phyloP scores from a whole-genome alignment of 257 asterid genomes.

The Fraxinus quadrangulata region DNA sequence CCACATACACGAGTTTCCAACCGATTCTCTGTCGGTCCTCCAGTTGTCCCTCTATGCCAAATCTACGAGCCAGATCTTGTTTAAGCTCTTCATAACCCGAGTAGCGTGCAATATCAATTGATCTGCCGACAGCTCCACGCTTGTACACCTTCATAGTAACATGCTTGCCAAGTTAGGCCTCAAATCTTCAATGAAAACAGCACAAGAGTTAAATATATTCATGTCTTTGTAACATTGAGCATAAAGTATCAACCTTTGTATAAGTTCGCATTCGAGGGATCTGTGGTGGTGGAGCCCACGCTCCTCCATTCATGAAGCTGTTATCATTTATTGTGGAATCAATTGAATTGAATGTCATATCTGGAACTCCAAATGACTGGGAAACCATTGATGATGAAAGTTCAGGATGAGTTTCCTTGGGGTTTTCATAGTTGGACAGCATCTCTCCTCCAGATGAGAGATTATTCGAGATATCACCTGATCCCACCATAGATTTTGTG shows the following conservation, averaged over 20 bases:
- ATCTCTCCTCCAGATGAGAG: conserved; percentile 64
- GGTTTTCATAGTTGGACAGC: conserved; percentile 63
- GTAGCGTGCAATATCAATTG: conserved; percentile 84
- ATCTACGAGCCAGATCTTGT: conserved; percentile 89
- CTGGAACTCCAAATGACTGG: conserved; percentile 97
- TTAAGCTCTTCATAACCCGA: conserved; percentile 86
- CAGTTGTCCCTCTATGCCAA: conserved; percentile 91
- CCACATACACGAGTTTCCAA: conserved; percentile 89
- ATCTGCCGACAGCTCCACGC: conserved; percentile 96
- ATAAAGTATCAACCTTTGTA: conserved; percentile 67
- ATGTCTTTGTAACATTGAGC: neutral
- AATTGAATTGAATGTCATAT: conserved; percentile 77
- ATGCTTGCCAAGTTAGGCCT: conserved; percentile 24
- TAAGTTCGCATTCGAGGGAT: conserved; percentile 80
- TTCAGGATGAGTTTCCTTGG: conserved; percentile 80
- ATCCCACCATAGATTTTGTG: conserved; percentile 56
- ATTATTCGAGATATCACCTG: conserved; percentile 51
- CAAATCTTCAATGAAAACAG: neutral
- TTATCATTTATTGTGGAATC: conserved; percentile 74
- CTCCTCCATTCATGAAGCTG: conserved; percentile 68
- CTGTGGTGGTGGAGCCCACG: conserved; percentile 78
- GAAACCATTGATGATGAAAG: conserved; percentile 89
- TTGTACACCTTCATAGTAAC: conserved; percentile 71
- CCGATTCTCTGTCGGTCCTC: conserved; percentile 90
- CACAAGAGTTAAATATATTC: neutral